Evolutionary conservation across 768 basidiomycete genomes (phyloP), one percentile per base, ranked within the genome.

Genomic region (Kwoniella sp.): DNA sequence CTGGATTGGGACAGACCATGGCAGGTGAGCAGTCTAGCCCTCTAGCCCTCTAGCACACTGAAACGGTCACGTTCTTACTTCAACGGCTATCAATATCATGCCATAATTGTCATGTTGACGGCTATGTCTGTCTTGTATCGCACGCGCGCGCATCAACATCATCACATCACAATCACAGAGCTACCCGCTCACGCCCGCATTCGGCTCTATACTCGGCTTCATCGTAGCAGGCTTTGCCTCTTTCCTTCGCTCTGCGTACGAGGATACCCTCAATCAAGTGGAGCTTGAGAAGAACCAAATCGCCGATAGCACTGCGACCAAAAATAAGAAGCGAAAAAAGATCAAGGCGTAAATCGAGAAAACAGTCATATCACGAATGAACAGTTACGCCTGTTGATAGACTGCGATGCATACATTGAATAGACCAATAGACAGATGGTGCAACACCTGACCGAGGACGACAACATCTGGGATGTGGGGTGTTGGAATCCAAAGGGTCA

Each of bases 1-100:
- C 86, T 98, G 20, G 95, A 98, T 81, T 98, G 95, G 95, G 93
- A 93, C 75, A 86, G 92, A 38, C 92, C 94, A 7, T 97, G 94
- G 94, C 95, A 97, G 89, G 93, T 91, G 58, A 61, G 60, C 62
- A n/a, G 86, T 82, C 37, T 28, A 37, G 13, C 13, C 34, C 13
- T 7, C 34, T 37, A 5, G 5, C 34, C 7, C 34, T 37, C 34
- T 37, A n/a, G n/a, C n/a, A n/a, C n/a, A n/a, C n/a, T n/a, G n/a
- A n/a, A n/a, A n/a, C n/a, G n/a, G n/a, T n/a, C n/a, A n/a, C n/a
- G n/a, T n/a, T n/a, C n/a, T n/a, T n/a, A n/a, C n/a, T n/a, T n/a
- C n/a, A n/a, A n/a, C n/a, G n/a, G n/a, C n/a, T n/a, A n/a, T n/a
- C n/a, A n/a, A n/a, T n/a, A n/a, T n/a, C n/a, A n/a, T n/a, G n/a